phyloP scores from a whole-genome alignment of 345 rosid species.

The Passiflora organensis region DNA sequence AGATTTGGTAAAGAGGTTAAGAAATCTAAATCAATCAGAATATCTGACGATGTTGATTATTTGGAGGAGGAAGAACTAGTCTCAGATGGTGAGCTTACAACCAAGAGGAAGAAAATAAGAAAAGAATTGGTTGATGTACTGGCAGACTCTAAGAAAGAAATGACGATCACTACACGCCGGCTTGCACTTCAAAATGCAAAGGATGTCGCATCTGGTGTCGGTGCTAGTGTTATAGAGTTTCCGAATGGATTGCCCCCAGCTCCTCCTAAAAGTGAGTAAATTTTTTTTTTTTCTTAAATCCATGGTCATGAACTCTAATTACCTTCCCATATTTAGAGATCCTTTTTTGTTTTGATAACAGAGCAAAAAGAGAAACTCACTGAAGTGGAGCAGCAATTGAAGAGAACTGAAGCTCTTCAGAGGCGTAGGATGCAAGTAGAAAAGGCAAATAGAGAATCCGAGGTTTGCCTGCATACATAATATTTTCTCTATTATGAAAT shows the following conservation, averaged over 20 bases:
- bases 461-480: conserved; percentile 15
- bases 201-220: conserved; percentile 13
- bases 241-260: conserved; percentile 30
- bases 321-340: too few relatives aligned
- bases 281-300: too few relatives aligned
- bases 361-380: conserved; percentile 25
- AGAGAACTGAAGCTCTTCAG: conserved; percentile 31
- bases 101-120: conserved; percentile 19
- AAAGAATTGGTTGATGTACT: conserved; percentile 23
- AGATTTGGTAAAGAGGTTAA: conserved; percentile 13
- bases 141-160: conserved; percentile 20
- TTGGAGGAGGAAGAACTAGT: conserved; percentile 33
- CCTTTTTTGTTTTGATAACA: conserved; percentile 6
- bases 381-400: conserved; percentile 21
- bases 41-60: conserved; percentile 24
- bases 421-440: conserved; percentile 32
- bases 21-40: conserved; percentile 20
- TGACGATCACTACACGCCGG: conserved; percentile 22
- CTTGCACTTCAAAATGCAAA: conserved; percentile 27
- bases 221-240: conserved; percentile 18
- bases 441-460: conserved; percentile 28
- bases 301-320: too few relatives aligned
- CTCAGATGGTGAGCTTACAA: conserved; percentile 22
- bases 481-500: background rate
- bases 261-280: conserved; percentile 22